A percentile compares a stretch with the other conserved stretches of the same genome.
These are phyloP conservation scores for Botryococcus braunii DNA, from an alignment of 163 green algal genomes.

Conservation along the genomic window DNA sequence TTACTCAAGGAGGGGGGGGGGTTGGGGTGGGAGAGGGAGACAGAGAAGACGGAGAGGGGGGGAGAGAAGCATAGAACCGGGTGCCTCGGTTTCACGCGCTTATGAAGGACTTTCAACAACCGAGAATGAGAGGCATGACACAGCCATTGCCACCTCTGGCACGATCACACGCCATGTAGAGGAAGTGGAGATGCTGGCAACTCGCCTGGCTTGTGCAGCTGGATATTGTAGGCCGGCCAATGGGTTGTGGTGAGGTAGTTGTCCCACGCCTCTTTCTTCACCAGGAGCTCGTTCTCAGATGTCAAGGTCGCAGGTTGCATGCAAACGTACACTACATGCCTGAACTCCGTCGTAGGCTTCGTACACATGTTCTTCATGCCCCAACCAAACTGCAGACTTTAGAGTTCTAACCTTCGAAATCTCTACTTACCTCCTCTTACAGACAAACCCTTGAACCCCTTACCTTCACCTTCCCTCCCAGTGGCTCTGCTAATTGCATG, in stretches of 20 bases:
- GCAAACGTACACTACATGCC: constrained; percentile 21
- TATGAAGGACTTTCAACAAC: background rate
- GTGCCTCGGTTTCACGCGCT: background rate
- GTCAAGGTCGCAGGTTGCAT: constrained; percentile 15
- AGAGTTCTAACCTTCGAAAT: background rate
- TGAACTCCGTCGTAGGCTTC: background rate
- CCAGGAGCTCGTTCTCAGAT: constrained; percentile 1
- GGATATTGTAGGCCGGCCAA: constrained; percentile 16
- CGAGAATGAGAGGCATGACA: background rate
- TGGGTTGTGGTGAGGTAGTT: constrained; percentile 15
- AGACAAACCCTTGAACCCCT: background rate
- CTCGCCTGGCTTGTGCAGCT: background rate
- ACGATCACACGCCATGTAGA: background rate
- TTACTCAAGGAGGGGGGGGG: too few relatives aligned
- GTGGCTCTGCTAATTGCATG: too few relatives aligned
- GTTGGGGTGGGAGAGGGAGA: too few relatives aligned
- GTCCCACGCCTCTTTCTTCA: constrained; percentile 8
- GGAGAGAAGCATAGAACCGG: too few relatives aligned
- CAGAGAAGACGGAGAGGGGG: too few relatives aligned
- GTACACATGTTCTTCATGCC: constrained; percentile 5
- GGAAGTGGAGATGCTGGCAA: background rate
- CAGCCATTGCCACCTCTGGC: background rate
- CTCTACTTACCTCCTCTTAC: background rate
- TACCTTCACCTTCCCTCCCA: too few relatives aligned
- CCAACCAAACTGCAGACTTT: background rate